Evolutionary conservation across 768 basidiomycete species (phyloP), one percentile per base, ranked within the genome.

Genomic region (Lepiota venenata): DNA sequence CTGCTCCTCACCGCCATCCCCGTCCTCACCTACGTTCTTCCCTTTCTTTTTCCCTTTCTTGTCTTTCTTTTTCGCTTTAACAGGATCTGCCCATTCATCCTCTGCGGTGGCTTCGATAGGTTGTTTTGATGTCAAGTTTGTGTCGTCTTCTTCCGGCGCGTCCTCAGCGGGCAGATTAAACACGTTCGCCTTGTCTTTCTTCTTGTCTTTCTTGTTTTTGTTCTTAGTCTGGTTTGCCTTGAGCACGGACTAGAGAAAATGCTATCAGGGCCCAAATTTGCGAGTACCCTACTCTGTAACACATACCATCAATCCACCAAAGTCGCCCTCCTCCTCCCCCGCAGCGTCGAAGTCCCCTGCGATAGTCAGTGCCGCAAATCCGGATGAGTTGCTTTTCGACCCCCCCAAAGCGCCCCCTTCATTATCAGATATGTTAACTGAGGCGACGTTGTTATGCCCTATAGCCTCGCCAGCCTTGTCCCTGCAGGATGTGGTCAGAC

Each of bases 291-390:
- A 11, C 32, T 32, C 12, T 12, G 40, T 11, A 35, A 18, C 25
- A 63, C 80, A 42, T 62, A 88, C 88, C 88, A 90, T 89, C 38
- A 91, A 72, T 40, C 88, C 88, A 39, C 88, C 88, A 57, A 80
- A 87, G 59, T 85, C 84, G 56, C 81, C 81, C 32, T 84, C 83
- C 52, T 82, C 83, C 32, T 82, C 84, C 2, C 69, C 76, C 3
- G 69, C 73, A 12, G 66, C 73, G 25, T 64, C 69, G 38, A 66
- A 68, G 40, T 77, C 79, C 46, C 77, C 72, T 18, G 68, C 66
- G 55, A 77, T 69, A 54, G 66, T 72, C 12, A 81, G 69, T 0
- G 77, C 69, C 4, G 80, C 70, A 59, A 87, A 85, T 2, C 77
- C 75, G 20, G 81, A 79, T 62, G 83, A 79, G 1, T 69, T 74